These are phyloP conservation scores for Neobulgaria alba DNA, from an alignment of 2,329 filamentous ascomycete species.

Conservation along the genomic window DNA sequence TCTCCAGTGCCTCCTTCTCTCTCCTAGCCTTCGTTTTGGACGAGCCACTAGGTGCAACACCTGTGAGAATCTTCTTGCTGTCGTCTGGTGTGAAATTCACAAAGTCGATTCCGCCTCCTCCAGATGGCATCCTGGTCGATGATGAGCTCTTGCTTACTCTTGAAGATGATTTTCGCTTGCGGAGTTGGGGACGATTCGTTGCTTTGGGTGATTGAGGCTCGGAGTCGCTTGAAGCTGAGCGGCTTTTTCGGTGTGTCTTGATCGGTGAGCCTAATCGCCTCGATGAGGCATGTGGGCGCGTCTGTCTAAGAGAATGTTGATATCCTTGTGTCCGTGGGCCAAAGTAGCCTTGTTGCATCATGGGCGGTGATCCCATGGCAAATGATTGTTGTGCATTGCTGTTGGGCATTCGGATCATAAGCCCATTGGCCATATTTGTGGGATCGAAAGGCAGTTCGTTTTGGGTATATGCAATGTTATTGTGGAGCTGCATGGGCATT, in stretches of 20 bases:
- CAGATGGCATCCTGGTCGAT: slow-evolving; percentile 31
- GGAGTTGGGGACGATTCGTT: slow-evolving; percentile 13
- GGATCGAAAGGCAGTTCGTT: slow-evolving; percentile 14
- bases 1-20: slow-evolving; percentile 80
- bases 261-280: background rate
- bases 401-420: slow-evolving; percentile 26
- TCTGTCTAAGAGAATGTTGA: background rate
- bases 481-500: slow-evolving; percentile 25
- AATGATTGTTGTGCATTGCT: slow-evolving; percentile 15
- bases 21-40: slow-evolving; percentile 90
- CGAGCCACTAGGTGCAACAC: slow-evolving; percentile 84
- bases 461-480: slow-evolving; percentile 18
- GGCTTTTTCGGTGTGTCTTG: slow-evolving; percentile 7
- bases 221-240: slow-evolving; percentile 6
- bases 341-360: slow-evolving; percentile 15
- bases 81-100: slow-evolving; percentile 87
- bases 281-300: slow-evolving; percentile 3
- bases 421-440: slow-evolving; percentile 16
- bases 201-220: background rate
- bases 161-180: slow-evolving; percentile 21
- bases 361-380: slow-evolving; percentile 15
- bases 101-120: slow-evolving; percentile 48
- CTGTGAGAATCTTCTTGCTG: slow-evolving; percentile 68
- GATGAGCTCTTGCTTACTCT: slow-evolving; percentile 22
- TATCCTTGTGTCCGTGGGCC: slow-evolving; percentile 5